phyloP scores from a whole-genome alignment of 2,329 filamentous ascomycete species.

The Fusarium newnesense region DNA sequence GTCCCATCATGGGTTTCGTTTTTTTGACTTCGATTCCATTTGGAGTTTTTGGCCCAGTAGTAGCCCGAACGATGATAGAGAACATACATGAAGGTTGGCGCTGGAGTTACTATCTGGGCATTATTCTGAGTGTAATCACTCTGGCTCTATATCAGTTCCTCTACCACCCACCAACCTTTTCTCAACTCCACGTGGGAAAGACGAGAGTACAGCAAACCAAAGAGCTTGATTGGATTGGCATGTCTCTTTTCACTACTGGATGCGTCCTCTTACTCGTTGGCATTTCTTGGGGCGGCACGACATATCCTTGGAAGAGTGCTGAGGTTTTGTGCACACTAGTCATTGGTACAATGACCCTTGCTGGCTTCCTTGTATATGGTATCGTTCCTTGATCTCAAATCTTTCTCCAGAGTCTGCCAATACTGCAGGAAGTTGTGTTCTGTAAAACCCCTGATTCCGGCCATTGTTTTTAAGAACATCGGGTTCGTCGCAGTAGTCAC shows the following conservation, averaged over 20 bases:
- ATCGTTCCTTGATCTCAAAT: neutral
- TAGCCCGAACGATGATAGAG: slow-evolving; percentile 56
- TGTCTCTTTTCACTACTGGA: slow-evolving; percentile 54
- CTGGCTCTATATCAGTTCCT: slow-evolving; percentile 55
- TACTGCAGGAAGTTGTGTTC: slow-evolving; percentile 45
- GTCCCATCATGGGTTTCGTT: slow-evolving; percentile 50
- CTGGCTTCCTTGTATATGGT: slow-evolving; percentile 52
- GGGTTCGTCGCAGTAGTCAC: slow-evolving; percentile 53
- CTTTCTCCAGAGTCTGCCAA: neutral
- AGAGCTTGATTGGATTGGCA: slow-evolving; percentile 58
- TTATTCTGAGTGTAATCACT: slow-evolving; percentile 55
- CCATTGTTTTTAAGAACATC: slow-evolving; percentile 54
- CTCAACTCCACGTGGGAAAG: slow-evolving; percentile 54
- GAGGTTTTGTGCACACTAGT: slow-evolving; percentile 51
- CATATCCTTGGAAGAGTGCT: slow-evolving; percentile 55
- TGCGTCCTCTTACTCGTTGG: slow-evolving; percentile 56
- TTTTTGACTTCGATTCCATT: slow-evolving; percentile 54
- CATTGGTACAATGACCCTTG: slow-evolving; percentile 50
- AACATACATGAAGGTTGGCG: slow-evolving; percentile 58
- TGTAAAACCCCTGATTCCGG: slow-evolving; percentile 54
- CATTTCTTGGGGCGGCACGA: slow-evolving; percentile 54
- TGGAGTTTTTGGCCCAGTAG: slow-evolving; percentile 57
- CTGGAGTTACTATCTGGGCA: slow-evolving; percentile 61
- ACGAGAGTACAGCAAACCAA: slow-evolving; percentile 51
- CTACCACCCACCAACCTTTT: slow-evolving; percentile 59